phyloP scores from a whole-genome alignment of 1,284 basidiomycete genomes.

The Wolfiporia cocos region DNA sequence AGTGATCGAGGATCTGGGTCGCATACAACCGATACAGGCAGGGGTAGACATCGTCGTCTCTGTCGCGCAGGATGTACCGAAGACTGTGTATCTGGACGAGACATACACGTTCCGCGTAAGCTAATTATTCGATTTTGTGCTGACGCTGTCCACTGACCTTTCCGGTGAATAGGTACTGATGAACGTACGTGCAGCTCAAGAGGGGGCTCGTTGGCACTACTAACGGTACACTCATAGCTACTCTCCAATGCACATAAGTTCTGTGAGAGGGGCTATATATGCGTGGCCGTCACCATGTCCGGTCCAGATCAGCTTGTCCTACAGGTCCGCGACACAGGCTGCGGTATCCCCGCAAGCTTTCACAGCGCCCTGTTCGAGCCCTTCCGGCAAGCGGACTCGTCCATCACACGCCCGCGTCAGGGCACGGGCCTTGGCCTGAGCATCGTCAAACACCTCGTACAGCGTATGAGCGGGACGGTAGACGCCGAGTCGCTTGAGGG shows the following conservation, averaged over 20 bases:
- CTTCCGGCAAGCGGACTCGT: conserved; percentile 26
- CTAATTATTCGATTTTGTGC: background rate
- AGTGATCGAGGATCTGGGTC: conserved; percentile 24
- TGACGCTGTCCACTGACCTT: too few species aligned
- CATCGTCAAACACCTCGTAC: conserved; percentile 28
- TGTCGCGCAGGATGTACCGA: conserved; percentile 20
- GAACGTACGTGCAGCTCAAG: conserved; percentile 17
- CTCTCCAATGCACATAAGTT: conserved; percentile 28
- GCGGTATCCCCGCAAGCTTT: conserved; percentile 25
- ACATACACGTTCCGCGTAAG: conserved; percentile 25
- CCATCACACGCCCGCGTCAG: conserved; percentile 21
- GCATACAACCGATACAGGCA: conserved; percentile 19
- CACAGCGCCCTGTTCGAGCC: conserved; percentile 25
- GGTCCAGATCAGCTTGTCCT: conserved; percentile 17
- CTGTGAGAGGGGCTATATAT: conserved; percentile 25
- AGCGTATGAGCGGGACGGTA: conserved; percentile 26
- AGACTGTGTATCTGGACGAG: conserved; percentile 23
- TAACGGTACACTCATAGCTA: conserved; percentile 11
- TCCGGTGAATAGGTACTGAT: conserved; percentile 24
- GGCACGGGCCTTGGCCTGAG: conserved; percentile 26
- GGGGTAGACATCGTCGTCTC: conserved; percentile 23
- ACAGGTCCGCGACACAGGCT: conserved; percentile 24
- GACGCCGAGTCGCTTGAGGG: conserved; percentile 23
- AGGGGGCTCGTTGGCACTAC: background rate
- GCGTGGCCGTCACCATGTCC: conserved; percentile 19